Percentiles rank a stretch among this genome's conserved stretches.
These are phyloP conservation scores for Phytophthora idaei DNA, from an alignment of 352 stramenopile genomes.

Conservation along the genomic window DNA sequence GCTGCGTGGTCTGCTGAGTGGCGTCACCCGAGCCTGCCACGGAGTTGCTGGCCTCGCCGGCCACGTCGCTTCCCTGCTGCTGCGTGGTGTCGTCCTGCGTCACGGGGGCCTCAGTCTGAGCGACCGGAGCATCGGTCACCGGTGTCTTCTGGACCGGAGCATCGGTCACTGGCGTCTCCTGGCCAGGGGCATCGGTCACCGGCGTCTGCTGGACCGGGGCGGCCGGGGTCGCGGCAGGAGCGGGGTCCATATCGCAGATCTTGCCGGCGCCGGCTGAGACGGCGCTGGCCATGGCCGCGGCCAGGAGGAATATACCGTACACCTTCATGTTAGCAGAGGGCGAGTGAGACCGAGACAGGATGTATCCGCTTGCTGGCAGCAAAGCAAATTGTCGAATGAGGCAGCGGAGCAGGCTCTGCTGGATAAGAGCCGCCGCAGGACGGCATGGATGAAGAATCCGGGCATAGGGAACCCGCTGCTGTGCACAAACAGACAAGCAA, in stretches of 20 bases:
- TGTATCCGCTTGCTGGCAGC: slow-evolving; percentile 31
- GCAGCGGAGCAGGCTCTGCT: slow-evolving; percentile 14
- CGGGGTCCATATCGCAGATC: slow-evolving; percentile 40
- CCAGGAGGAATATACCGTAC: slow-evolving; percentile 38
- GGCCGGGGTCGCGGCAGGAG: slow-evolving; percentile 8
- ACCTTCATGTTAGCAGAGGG: slow-evolving; percentile 34
- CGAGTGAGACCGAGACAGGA: slow-evolving; percentile 1
- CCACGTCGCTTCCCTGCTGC: slow-evolving; percentile 15
- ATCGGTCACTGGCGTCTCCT: background rate
- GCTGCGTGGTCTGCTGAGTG: slow-evolving; percentile 28
- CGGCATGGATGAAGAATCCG: slow-evolving; percentile 20
- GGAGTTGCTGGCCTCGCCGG: slow-evolving; percentile 12
- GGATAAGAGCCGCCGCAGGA: slow-evolving; percentile 29
- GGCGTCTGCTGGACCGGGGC: background rate
- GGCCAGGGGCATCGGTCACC: slow-evolving; percentile 1
- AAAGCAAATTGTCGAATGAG: slow-evolving; percentile 34
- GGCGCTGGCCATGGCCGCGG: slow-evolving; percentile 31
- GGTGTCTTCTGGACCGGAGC: background rate
- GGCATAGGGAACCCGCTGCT: slow-evolving; percentile 3
- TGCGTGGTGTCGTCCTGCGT: slow-evolving; percentile 12
- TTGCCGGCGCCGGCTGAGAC: slow-evolving; percentile 29
- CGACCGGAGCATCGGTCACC: slow-evolving; percentile 2
- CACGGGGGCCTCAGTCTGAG: slow-evolving; percentile 6
- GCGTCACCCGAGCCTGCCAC: slow-evolving; percentile 7
- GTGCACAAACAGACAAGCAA: slow-evolving; percentile 23